Conservation (phyloP, 345 rosid genomes). For the Aquilaria sinensis region DNA sequence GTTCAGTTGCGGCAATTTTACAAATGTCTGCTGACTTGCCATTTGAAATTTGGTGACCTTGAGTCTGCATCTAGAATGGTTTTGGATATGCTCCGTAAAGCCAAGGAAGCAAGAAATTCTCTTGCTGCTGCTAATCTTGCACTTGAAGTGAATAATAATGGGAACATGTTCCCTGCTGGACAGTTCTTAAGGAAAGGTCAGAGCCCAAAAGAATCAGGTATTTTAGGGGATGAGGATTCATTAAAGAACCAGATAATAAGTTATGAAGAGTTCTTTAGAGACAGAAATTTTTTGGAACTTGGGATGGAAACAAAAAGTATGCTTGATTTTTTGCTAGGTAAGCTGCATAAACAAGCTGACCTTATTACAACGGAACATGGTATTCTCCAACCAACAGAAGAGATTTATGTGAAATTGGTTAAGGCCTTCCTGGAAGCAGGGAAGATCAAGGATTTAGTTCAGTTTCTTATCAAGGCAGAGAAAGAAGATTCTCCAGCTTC, state of each 20-base stretch:
- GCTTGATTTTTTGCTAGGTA: slow-evolving; percentile 43
- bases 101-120: slow-evolving; percentile 68
- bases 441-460: slow-evolving; percentile 62
- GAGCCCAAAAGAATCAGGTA: slow-evolving; percentile 17
- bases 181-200: slow-evolving; percentile 20
- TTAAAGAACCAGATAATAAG: slow-evolving; percentile 23
- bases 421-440: slow-evolving; percentile 79
- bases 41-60: slow-evolving; percentile 81
- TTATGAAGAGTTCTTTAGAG: slow-evolving; percentile 50
- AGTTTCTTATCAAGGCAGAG: slow-evolving; percentile 70
- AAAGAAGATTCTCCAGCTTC: slow-evolving; percentile 63
- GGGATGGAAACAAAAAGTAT: slow-evolving; percentile 59
- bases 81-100: slow-evolving; percentile 71
- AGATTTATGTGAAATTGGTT: slow-evolving; percentile 54
- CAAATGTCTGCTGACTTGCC: slow-evolving; percentile 71
- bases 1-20: slow-evolving; percentile 70
- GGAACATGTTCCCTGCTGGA: slow-evolving; percentile 16
- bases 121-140: slow-evolving; percentile 53
- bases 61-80: slow-evolving; percentile 82
- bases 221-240: slow-evolving; percentile 7
- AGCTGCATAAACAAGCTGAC: slow-evolving; percentile 53
- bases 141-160: slow-evolving; percentile 19
- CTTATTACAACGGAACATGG: slow-evolving; percentile 63
- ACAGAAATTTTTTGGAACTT: slow-evolving; percentile 43
- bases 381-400: slow-evolving; percentile 80